Evolutionary conservation across 192 early-diverging fungal species (phyloP), one percentile per base, ranked within the genome.

Genomic region (Gaertneriomyces sp.): DNA sequence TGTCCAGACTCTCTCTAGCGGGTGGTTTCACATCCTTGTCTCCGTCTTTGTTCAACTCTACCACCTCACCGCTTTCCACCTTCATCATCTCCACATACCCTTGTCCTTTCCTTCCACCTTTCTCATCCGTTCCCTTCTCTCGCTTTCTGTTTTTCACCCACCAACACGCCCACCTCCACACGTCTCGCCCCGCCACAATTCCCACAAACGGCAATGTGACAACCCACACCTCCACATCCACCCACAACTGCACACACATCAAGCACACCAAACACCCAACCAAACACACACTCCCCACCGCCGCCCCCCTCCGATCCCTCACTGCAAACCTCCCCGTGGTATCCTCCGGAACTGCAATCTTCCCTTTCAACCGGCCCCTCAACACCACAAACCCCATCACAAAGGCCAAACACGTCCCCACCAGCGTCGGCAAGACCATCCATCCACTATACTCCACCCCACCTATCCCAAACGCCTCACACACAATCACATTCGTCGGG

Each of bases 401-500:
- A 47, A 85, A 89, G 4, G 84, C 82, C 3, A 84, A 44, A 0
- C 83, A 58, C 0, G 85, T 72, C 4, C 79, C 74, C 12, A 80
- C 75, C 3, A 89, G 17, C 2, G 85, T 85, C 7, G 93, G 93
- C 0, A 90, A 62, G 5, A 82, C 41, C 93, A 95, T 95, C 88
- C 90, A 92, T 3, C 89, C 89, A 9, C 89, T 84, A 66, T 92
- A 95, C 17, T 77, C 78, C 9, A 91, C 60, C 58, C 91, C 90
- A 3, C 77, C 82, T 42, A 95, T 84, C 17, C 70, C 68, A 61
- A 85, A 91, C 2, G 90, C 91, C 68, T 92, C 82, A 14, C 89
- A 85, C 4, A 90, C 90, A 42, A 95, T 80, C 10, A 95, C 86
- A 69, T 95, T 93, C 7, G 91, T 93, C 14, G 91, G 87, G 61